Base-by-base conservation (phyloP, 257 asterid genomes). In the Przewalskia tangutica region DNA sequence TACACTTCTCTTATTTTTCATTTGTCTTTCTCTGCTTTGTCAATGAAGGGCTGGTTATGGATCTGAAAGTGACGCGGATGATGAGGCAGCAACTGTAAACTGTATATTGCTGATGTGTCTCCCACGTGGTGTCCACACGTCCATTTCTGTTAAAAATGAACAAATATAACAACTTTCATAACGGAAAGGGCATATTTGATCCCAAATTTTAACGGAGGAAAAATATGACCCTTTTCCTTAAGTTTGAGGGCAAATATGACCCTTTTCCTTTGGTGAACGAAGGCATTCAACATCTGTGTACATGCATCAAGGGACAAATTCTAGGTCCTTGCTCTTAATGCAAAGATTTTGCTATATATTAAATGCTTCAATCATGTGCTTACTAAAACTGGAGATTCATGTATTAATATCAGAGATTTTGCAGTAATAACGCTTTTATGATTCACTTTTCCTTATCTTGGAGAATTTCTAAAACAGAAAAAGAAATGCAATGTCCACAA, bases 51-150 rank as follows among this genome's bases (percentile, higher is more conserved):
- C 93, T 86, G 98, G 98, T 80, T 96, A 93, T 85, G 96, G 96
- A 82, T 96, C 99, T 23, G 99, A 96, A 85, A 96, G 99, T 84
- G 98, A 96, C 87, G 89, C 62, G 42, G 99, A 96, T 70, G 99
- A 96, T 66, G 98, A 95, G 84, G 98, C 97, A 46, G 95, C 97
- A 50, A 91, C 94, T 70, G 98, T 95, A 34, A 93, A 88, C n/a
- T n/a, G n/a, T n/a, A n/a, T n/a, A n/a, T n/a, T n/a, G n/a, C n/a
- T n/a, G n/a, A n/a, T n/a, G n/a, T n/a, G n/a, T n/a, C n/a, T n/a
- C n/a, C n/a, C n/a, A n/a, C n/a, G n/a, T n/a, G n/a, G n/a, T n/a
- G n/a, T n/a, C n/a, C n/a, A n/a, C n/a, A n/a, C n/a, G n/a, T n/a
- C n/a, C n/a, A n/a, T n/a, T n/a, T n/a, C n/a, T n/a, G n/a, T n/a